Evolutionary conservation across 163 green algal species (phyloP), one percentile per base, ranked within the genome.

Genomic region (Chloromonas sp.): DNA sequence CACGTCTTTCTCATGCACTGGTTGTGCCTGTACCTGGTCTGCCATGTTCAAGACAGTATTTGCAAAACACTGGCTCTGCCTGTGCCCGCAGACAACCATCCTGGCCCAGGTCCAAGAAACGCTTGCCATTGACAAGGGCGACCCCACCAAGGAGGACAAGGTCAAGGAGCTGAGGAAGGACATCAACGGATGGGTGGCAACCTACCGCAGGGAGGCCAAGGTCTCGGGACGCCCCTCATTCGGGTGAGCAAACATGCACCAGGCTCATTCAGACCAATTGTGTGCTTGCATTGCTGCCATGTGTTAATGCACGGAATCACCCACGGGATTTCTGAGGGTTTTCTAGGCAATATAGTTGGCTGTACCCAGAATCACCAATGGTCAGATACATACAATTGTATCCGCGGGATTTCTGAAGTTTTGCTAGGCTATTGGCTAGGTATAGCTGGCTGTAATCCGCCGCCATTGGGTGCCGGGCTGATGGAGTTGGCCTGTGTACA

Each of bases 121-220:
- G 11, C 76, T 97, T 60, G 88, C 85, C 0, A 84, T 96, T 81
- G 85, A 85, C 77, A 91, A 92, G 70, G 90, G 95, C 60, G 93
- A 93, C 60, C 90, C 92, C 14, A 77, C 70, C 70, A 93, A 93
- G 87, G 90, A 93, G 83, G 90, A 93, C 70, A 78, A 57, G 0
- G 90, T 97, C 57, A 88, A 90, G 81, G 78, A 84, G 2, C 85
- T 98, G 82, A 91, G 95, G 71, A 92, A 94, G 77, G 89, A 95
- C 60, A 97, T 93, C 78, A 97, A 96, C 87, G 81, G 78, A 11
- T 98, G 95, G 95, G 95, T 98, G 15, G 94, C 94, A 78, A 95
- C 93, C 83, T 98, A 98, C 92, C 89, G 95, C 60, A 89, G 95
- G 74, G 93, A 96, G 86, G 82, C 82, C 62, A 90, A 90, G 83